These are phyloP conservation scores for Amanita polypyramis DNA, from an alignment of 768 basidiomycete genomes.

Conservation along the genomic window DNA sequence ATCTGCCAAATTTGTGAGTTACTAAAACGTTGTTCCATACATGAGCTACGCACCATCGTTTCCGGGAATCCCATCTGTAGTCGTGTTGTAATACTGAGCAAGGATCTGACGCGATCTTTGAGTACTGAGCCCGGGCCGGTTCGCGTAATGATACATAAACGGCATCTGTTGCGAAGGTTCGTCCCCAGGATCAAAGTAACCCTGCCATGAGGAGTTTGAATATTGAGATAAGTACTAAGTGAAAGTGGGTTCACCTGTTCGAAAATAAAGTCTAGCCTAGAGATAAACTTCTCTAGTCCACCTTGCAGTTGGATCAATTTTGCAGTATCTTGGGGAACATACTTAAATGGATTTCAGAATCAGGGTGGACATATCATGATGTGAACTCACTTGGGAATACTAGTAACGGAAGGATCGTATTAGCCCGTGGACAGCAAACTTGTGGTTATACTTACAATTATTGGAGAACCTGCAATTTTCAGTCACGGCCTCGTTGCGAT, in stretches of 20 bases:
- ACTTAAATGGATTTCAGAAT: constrained; percentile 23
- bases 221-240: background rate
- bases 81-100: constrained; percentile 44
- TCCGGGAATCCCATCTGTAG: constrained; percentile 46
- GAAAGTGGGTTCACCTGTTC: constrained; percentile 25
- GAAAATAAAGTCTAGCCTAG: constrained; percentile 47
- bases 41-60: constrained; percentile 40
- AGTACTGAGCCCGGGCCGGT: constrained; percentile 48
- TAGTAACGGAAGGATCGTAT: constrained; percentile 11
- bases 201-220: constrained; percentile 17
- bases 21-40: background rate
- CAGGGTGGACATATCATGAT: background rate
- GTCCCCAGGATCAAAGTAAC: constrained; percentile 52
- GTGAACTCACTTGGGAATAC: constrained; percentile 43
- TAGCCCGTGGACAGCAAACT: background rate
- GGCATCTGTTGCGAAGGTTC: constrained; percentile 63
- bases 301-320: constrained; percentile 53
- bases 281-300: constrained; percentile 40
- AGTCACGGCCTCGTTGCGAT: background rate
- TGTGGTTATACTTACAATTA: constrained; percentile 31
- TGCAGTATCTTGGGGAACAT: constrained; percentile 56
- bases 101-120: constrained; percentile 46
- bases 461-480: constrained; percentile 31
- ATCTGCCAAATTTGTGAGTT: constrained; percentile 10
- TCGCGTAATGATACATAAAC: constrained; percentile 62